phyloP scores from a whole-genome alignment of 177 flowering plant genomes.

The Tripterygium wilfordii region DNA sequence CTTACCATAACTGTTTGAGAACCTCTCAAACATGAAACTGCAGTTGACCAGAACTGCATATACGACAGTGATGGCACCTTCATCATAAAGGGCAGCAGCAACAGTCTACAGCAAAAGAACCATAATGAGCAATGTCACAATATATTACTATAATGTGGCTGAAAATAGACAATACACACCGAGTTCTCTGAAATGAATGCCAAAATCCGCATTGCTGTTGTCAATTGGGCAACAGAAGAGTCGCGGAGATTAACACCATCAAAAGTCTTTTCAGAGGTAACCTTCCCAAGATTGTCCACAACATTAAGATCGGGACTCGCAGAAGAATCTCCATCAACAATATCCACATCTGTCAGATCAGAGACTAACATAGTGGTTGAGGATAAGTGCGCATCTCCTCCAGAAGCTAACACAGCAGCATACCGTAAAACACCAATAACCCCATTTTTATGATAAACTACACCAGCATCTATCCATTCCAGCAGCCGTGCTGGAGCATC shows the following conservation, averaged over 20 bases:
- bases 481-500: slow-evolving; percentile 95
- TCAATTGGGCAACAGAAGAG: slow-evolving; percentile 78
- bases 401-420: slow-evolving; percentile 94
- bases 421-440: slow-evolving; percentile 84
- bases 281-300: slow-evolving; percentile 78
- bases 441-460: slow-evolving; percentile 86
- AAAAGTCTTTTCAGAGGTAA: slow-evolving; percentile 71
- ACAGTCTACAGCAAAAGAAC: slow-evolving; percentile 52
- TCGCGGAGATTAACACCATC: slow-evolving; percentile 84
- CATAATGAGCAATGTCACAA: slow-evolving; percentile 8
- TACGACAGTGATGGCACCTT: slow-evolving; percentile 78
- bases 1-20: slow-evolving; percentile 89
- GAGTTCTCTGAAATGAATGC: slow-evolving; percentile 86
- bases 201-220: slow-evolving; percentile 84
- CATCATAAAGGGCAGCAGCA: slow-evolving; percentile 83
- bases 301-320: slow-evolving; percentile 62
- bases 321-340: slow-evolving; percentile 65
- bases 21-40: slow-evolving; percentile 85
- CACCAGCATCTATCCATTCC: slow-evolving; percentile 98
- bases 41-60: slow-evolving; percentile 77
- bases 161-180: slow-evolving; percentile 32
- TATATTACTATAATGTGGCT: not conserved
- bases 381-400: slow-evolving; percentile 86
- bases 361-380: slow-evolving; percentile 66
- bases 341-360: slow-evolving; percentile 82